A percentile compares a stretch with the other conserved stretches of the same genome.
These are phyloP conservation scores for Elsinoe arachidis DNA, from an alignment of 2,329 filamentous ascomycete genomes.

Conservation along the genomic window DNA sequence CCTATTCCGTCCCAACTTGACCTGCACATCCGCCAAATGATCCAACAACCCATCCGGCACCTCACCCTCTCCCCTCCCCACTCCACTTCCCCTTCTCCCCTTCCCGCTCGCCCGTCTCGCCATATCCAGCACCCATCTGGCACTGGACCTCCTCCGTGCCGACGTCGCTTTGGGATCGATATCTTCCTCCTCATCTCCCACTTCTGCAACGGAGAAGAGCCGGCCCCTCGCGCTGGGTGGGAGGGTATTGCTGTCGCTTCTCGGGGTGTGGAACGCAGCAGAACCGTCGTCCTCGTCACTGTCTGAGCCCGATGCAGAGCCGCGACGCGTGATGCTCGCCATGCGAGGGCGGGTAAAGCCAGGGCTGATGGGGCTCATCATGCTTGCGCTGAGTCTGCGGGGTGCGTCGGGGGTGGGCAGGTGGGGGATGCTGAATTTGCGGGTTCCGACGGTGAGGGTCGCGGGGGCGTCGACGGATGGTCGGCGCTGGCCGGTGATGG, in stretches of 20 bases:
- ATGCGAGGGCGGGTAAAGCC: background rate
- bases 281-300: background rate
- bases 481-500: background rate
- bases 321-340: background rate
- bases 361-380: slow-evolving; percentile 2
- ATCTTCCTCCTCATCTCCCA: slow-evolving; percentile 1
- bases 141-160: background rate
- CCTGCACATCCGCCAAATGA: background rate
- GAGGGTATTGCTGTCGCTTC: background rate
- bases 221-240: background rate
- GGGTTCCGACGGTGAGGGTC: background rate
- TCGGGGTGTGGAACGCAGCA: background rate
- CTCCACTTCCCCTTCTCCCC: background rate
- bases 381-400: slow-evolving; percentile 2
- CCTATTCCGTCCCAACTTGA: background rate
- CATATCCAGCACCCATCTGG: slow-evolving; percentile 6
- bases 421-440: slow-evolving; percentile 1
- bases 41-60: background rate
- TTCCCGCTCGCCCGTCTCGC: background rate
- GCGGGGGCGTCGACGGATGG: background rate
- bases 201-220: slow-evolving; percentile 2
- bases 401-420: background rate
- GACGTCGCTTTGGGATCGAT: background rate
- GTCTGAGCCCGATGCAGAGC: background rate
- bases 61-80: background rate